Percentiles rank a stretch among this genome's conserved stretches.
phyloP scores from a whole-genome alignment of 768 basidiomycete genomes.

The Leucocoprinus birnbaumii region DNA sequence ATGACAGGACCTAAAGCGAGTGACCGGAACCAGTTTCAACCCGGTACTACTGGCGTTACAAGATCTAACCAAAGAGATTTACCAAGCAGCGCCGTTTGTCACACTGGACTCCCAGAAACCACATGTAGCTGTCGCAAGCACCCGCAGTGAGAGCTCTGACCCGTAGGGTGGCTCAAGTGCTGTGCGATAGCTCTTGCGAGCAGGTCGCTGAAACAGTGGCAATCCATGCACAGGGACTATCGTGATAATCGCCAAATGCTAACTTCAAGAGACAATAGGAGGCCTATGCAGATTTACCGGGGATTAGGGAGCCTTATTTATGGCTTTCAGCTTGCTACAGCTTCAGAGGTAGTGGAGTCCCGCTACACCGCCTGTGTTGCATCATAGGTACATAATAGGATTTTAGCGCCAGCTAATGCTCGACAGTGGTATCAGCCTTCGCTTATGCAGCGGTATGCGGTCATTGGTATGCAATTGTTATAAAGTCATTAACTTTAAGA shows the following conservation, averaged over 20 bases:
- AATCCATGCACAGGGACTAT: too few species aligned
- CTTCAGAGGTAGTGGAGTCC: not conserved
- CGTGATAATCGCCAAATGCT: too few species aligned
- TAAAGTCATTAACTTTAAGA: conserved; percentile 5
- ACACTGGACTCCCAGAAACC: not conserved
- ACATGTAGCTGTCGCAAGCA: not conserved
- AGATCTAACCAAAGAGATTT: not conserved
- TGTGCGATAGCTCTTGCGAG: too few species aligned
- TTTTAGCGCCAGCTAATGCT: not conserved
- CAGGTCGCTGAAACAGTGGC: too few species aligned
- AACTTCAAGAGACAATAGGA: not conserved
- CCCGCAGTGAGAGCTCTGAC: not conserved
- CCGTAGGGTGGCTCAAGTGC: too few species aligned
- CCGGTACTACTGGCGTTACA: conserved; percentile 2
- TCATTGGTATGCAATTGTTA: conserved; percentile 4
- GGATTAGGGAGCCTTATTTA: not conserved
- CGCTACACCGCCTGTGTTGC: conserved; percentile 2
- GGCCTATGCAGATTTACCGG: not conserved
- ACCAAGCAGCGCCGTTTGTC: not conserved
- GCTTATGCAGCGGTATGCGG: conserved; percentile 7
- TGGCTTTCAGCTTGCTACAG: not conserved
- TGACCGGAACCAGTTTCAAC: not conserved
- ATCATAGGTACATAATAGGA: not conserved
- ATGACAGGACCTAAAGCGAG: not conserved
- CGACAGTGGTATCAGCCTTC: not conserved